A percentile compares a stretch with the other conserved stretches of the same genome.
Evolutionary conservation across 345 rosid species (phyloP).

Genomic region (Lepidium sativum): DNA sequence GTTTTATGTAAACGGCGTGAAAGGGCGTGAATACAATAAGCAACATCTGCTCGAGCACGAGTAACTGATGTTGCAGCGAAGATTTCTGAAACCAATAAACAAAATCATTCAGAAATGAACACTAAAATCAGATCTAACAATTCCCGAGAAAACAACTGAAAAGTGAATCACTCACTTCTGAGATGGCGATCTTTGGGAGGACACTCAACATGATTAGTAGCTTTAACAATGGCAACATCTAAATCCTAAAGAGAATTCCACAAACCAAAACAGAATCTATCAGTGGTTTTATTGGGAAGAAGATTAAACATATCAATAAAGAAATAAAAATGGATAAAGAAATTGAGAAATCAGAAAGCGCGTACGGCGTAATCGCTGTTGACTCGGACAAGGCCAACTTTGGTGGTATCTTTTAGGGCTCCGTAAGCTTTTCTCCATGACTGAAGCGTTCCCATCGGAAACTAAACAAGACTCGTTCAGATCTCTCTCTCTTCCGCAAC

Average conservation of each 20-base stretch:
- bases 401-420: constrained; percentile 91
- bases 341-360: neutral
- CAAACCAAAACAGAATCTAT: constrained; percentile 15
- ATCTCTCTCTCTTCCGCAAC: constrained; percentile 18
- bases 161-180: constrained; percentile 48
- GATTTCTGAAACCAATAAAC: constrained; percentile 41
- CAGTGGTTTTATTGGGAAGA: neutral
- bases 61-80: constrained; percentile 59
- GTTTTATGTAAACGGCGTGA: constrained; percentile 78
- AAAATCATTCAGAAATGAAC: neutral
- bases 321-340: neutral
- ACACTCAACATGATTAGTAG: constrained; percentile 95
- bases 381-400: constrained; percentile 99
- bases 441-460: constrained; percentile 85
- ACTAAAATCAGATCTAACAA: constrained; percentile 24
- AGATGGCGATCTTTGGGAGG: constrained; percentile 97
- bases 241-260: constrained; percentile 49
- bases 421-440: constrained; percentile 95
- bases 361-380: constrained; percentile 93
- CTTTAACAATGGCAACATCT: constrained; percentile 97
- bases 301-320: neutral
- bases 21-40: constrained; percentile 78
- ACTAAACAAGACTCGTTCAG: constrained; percentile 24
- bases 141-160: neutral
- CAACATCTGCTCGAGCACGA: constrained; percentile 91